These are phyloP conservation scores for Solanum acaule DNA, from an alignment of 257 asterid species.

Conservation along the genomic window DNA sequence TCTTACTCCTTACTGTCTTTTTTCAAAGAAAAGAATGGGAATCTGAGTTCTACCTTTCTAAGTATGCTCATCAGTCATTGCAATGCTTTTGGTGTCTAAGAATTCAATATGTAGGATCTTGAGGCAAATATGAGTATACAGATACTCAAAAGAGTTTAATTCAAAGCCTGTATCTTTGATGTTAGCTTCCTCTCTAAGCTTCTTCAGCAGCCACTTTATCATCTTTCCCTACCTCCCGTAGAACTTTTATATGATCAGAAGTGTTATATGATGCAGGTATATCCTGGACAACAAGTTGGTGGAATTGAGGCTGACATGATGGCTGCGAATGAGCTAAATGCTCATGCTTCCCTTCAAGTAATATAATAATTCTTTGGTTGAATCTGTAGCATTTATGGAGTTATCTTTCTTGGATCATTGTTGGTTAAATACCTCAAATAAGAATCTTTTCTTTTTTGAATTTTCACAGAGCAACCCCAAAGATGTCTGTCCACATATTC, in stretches of 20 bases:
- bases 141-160: neutral
- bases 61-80: neutral
- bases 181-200: neutral
- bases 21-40: neutral
- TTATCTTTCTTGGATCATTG: neutral
- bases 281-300: conserved; percentile 93
- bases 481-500: conserved; percentile 46
- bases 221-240: neutral
- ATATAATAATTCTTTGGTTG: neutral
- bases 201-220: neutral
- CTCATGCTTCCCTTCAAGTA: conserved; percentile 88
- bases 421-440: neutral
- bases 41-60: neutral
- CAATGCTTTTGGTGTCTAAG: neutral
- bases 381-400: neutral
- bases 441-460: neutral
- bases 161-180: neutral
- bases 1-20: neutral
- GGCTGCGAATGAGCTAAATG: conserved; percentile 93
- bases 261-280: conserved; percentile 48
- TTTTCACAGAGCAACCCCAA: conserved; percentile 48
- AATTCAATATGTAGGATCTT: neutral
- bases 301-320: conserved; percentile 78
- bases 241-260: neutral
- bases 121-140: neutral